phyloP scores from a whole-genome alignment of 345 rosid genomes.

The Dipteronia dyeriana region DNA sequence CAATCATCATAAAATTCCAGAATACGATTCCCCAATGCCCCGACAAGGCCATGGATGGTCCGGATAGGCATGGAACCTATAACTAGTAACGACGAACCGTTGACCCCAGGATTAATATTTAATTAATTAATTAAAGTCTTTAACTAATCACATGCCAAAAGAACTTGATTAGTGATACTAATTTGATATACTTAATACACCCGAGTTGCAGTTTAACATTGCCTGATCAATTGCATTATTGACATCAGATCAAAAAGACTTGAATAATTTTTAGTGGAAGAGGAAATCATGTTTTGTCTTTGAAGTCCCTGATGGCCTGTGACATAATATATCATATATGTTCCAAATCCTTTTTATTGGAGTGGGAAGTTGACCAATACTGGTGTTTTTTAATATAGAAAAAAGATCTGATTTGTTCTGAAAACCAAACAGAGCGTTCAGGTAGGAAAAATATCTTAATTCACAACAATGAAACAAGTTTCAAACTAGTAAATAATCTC shows the following conservation, averaged over 20 bases:
- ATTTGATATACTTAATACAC: background rate
- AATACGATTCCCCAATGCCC: conserved; percentile 5
- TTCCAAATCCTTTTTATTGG: background rate
- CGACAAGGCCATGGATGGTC: background rate
- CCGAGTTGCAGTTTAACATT: background rate
- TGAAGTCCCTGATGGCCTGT: conserved; percentile 19
- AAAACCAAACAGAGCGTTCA: background rate
- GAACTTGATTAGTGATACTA: background rate
- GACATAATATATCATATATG: background rate
- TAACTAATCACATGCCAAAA: background rate
- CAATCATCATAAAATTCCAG: background rate
- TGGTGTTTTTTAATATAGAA: background rate
- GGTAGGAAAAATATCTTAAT: background rate
- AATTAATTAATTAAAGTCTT: background rate
- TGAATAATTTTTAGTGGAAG: background rate
- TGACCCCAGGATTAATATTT: background rate
- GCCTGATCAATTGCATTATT: background rate
- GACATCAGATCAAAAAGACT: background rate
- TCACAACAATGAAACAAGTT: background rate
- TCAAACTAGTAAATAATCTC: no score
- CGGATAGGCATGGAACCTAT: background rate
- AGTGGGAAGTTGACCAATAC: conserved; percentile 20
- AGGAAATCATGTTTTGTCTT: conserved; percentile 11
- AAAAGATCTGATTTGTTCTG: conserved; percentile 7
- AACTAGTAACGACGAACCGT: no score